Base-by-base conservation (phyloP, 1,139 yeast genomes). In the Taphrina pruni region DNA sequence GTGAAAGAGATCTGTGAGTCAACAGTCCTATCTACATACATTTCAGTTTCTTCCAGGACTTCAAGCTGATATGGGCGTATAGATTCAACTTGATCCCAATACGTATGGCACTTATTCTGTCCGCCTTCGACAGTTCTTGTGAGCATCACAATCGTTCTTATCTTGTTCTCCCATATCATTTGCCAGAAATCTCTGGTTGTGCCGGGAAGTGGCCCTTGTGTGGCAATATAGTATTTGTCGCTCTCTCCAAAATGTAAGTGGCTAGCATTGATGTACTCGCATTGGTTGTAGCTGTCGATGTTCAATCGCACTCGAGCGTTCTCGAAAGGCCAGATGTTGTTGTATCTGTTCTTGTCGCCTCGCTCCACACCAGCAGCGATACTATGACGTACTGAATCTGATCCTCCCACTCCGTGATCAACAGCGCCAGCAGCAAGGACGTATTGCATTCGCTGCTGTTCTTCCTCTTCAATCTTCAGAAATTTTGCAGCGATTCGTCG, bases 161-260 rank as follows among this genome's bases (percentile, higher is more conserved):
- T 84, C 1, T 83, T 78, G 72, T 89, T 85, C 60, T 85, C 82
- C 82, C 87, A 83, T 0, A 89, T 83, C 67, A 89, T 88, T 74
- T 86, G 85, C 95, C 96, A 91, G 75, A 90, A 90, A 76, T 90
- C 97, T 14, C 86, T 87, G 71, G 88, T 83, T 0, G 97, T 89
- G 32, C 87, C 85, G 1, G 87, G 86, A 52, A 90, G 78, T 1
- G 97, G 97, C 0, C 95, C 97, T 74, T 90, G 97, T 0, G 96
- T 88, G 0, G 96, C 97, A 72, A 90, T 88, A 75, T 88, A 89
- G 65, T 83, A 80, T 51, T 77, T 76, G 46, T 65, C 74, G 41
- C 76, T 81, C 73, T 72, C 72, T n/a, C 69, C 74, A 65, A 74
- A 78, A 1, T 78, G 73, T 35, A 87, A 78, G 74, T 84, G 85